Evolutionary conservation across 2,329 filamentous ascomycete genomes (phyloP), one percentile per base, ranked within the genome.

Genomic region (Lasiodiplodia sp.): DNA sequence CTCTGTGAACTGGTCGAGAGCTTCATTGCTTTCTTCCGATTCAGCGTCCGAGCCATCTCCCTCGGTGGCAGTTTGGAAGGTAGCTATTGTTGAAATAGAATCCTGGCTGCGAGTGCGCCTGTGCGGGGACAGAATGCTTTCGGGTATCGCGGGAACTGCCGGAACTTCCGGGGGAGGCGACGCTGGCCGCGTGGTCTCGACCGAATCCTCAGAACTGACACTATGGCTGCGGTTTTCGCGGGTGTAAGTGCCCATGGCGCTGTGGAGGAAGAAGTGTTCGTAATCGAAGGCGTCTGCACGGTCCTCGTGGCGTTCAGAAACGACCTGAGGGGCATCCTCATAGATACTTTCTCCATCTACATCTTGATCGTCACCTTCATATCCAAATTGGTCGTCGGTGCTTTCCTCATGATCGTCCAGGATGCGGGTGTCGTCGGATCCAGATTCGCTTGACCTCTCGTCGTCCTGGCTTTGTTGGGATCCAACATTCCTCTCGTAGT

Each of bases 261-360:
- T 97, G 78, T 97, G 94, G 16, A 97, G 85, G 79, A 97, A 97
- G 81, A 97, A 97, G 77, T 97, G 91, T 78, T 97, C 92, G 71
- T 98, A 98, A 78, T 98, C 95, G 75, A 98, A 98, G 1, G 94
- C 94, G 79, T 98, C 95, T 72, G 94, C 90, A 23, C 95, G 91
- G 78, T 97, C 94, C 81, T 98, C 95, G 75, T 98, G 95, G 0
- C 93, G 93, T 66, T 77, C 79, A 3, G 77, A 73, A 74, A 60
- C n/a, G 25, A 34, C 57, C 25, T 68, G 66, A 4, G 44, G 44
- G 25, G 67, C 67, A n/a, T 68, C 67, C 21, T 68, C 40, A 51
- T 64, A 68, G 18, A 68, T 38, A 52, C 68, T 56, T 12, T 69
- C 66, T 18, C 40, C 60, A 18, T 68, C 70, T 40, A 75, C 83